A percentile compares a stretch with the other conserved stretches of the same genome.
Conservation (phyloP, 805 yeast genomes). For the Saitoella complicata region DNA sequence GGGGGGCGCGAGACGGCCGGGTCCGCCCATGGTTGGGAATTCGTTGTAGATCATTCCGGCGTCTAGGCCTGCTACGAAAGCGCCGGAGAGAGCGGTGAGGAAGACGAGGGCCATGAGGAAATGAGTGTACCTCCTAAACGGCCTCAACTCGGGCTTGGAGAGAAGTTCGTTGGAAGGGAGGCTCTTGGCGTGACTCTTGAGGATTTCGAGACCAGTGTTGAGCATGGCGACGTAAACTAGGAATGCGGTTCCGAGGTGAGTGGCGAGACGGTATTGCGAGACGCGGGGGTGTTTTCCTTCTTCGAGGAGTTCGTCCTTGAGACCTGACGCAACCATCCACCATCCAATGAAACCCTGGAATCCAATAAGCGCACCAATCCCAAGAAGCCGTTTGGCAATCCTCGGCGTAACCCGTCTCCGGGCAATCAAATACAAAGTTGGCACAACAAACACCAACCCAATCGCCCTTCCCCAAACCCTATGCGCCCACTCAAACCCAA, state of each 20-base stretch:
- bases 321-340: conserved; percentile 99
- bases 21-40: conserved; percentile 83
- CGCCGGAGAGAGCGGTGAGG: conserved; percentile 91
- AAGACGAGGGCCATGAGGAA: conserved; percentile 57
- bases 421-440: conserved; percentile 67
- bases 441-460: conserved; percentile 67
- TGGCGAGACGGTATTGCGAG: conserved; percentile 82
- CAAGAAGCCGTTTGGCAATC: conserved; percentile 50
- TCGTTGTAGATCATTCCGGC: conserved; percentile 94
- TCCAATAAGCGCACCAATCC: conserved; percentile 64
- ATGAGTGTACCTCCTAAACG: conserved; percentile 37
- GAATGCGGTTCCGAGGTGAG: conserved; percentile 90
- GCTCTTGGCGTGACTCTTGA: conserved; percentile 48
- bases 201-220: conserved; percentile 73
- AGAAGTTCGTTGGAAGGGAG: conserved; percentile 39
- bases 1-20: conserved; percentile 46
- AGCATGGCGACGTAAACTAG: conserved; percentile 74
- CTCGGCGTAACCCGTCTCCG: conserved; percentile 48
- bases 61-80: conserved; percentile 94
- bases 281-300: conserved; percentile 78
- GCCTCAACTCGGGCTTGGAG: conserved; percentile 37
- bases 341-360: conserved; percentile 94
- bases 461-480: conserved; percentile 82
- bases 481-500: conserved; percentile 96
- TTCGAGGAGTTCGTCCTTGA: conserved; percentile 60